These are phyloP conservation scores for Aspergillus japonicus DNA, from an alignment of 2,329 filamentous ascomycete genomes.

Conservation along the genomic window DNA sequence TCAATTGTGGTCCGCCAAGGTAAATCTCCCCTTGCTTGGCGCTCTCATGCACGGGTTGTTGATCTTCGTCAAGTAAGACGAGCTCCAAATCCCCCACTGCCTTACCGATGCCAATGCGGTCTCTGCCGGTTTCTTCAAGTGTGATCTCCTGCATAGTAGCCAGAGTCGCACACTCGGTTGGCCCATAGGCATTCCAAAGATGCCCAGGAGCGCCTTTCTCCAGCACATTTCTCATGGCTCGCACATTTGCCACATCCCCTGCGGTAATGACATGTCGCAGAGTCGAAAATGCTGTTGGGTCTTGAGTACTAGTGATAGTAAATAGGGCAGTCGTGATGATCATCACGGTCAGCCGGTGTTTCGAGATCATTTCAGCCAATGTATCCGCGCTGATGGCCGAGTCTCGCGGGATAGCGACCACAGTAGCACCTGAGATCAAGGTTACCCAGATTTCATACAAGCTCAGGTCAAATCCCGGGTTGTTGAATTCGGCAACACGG, in stretches of 20 bases:
- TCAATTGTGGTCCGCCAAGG: slow-evolving; percentile 71
- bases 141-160: slow-evolving; percentile 6
- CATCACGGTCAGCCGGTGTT: neutral
- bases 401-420: slow-evolving; percentile 8
- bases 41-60: neutral
- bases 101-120: slow-evolving; percentile 5
- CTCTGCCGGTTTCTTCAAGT: slow-evolving; percentile 6
- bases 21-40: slow-evolving; percentile 79
- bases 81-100: slow-evolving; percentile 11
- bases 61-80: slow-evolving; percentile 4
- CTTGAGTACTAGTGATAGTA: neutral
- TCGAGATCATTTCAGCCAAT: neutral
- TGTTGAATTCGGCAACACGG: slow-evolving; percentile 14
- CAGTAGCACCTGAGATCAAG: slow-evolving; percentile 9
- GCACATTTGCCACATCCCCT: slow-evolving; percentile 11
- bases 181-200: slow-evolving; percentile 18
- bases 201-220: slow-evolving; percentile 9
- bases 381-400: neutral
- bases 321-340: slow-evolving; percentile 9
- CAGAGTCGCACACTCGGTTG: slow-evolving; percentile 14
- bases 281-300: slow-evolving; percentile 1
- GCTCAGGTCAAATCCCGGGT: slow-evolving; percentile 15
- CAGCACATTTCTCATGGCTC: slow-evolving; percentile 7
- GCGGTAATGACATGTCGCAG: slow-evolving; percentile 9
- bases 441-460: slow-evolving; percentile 18